A percentile compares a stretch with the other conserved stretches of the same genome.
Evolutionary conservation across 345 rosid species (phyloP).

Genomic region (Salix brachista): DNA sequence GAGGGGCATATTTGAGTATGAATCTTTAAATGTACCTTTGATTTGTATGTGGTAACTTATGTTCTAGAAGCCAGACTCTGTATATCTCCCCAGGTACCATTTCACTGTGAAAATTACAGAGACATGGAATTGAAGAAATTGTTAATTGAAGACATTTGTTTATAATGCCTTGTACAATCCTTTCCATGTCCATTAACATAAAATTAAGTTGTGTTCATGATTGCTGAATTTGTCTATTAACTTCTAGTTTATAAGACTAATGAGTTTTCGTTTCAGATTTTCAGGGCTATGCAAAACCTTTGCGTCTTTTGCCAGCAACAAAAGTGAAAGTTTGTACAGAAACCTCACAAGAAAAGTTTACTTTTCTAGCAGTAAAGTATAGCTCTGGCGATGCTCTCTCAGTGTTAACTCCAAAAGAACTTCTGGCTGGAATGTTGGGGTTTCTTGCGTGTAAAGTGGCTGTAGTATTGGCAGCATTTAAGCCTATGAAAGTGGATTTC

Average conservation of each 20-base stretch:
- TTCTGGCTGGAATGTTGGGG: slow-evolving; percentile 73
- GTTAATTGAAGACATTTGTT: neutral
- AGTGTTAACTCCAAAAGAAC: slow-evolving; percentile 52
- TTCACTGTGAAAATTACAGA: neutral
- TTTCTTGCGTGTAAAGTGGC: slow-evolving; percentile 84
- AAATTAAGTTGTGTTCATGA: neutral
- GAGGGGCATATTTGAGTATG: neutral
- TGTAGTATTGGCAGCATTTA: slow-evolving; percentile 74
- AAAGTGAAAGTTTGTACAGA: slow-evolving; percentile 42
- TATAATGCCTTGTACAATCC: neutral
- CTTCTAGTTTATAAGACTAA: neutral
- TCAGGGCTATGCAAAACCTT: slow-evolving; percentile 69
- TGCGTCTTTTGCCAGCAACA: slow-evolving; percentile 50
- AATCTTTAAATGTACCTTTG: neutral
- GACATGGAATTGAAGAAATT: neutral
- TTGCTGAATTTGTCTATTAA: slow-evolving; percentile 4
- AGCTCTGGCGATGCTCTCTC: slow-evolving; percentile 30
- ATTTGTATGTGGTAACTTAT: neutral
- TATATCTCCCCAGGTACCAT: neutral
- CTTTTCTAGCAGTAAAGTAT: slow-evolving; percentile 38
- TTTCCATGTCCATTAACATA: neutral
- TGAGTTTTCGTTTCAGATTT: slow-evolving; percentile 49
- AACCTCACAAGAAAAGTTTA: slow-evolving; percentile 25
- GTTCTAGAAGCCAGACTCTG: neutral
- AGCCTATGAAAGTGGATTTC: slow-evolving; percentile 37